Evolutionary conservation across 306 rosid genomes (phyloP).

Genomic region (Trichosanthes truncata): DNA sequence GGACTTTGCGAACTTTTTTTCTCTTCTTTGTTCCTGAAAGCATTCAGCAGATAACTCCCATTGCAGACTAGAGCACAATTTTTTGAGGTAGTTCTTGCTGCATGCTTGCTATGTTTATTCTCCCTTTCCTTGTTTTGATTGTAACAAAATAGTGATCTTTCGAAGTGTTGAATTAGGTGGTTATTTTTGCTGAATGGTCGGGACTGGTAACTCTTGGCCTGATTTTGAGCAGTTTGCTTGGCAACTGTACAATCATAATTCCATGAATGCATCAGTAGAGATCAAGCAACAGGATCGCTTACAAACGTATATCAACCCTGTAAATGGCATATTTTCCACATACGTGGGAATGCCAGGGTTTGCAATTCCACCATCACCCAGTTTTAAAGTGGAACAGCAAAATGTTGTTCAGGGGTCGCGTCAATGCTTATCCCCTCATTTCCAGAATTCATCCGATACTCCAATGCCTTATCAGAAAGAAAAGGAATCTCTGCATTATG

Average conservation of each 20-base stretch:
- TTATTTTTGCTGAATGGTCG: conserved; percentile 49
- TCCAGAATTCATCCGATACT: conserved; percentile 17
- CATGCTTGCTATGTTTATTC: not conserved
- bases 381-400: conserved; percentile 26
- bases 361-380: conserved; percentile 21
- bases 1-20: conserved; percentile 33
- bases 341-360: conserved; percentile 28
- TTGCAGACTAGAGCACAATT: conserved; percentile 21
- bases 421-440: conserved; percentile 21
- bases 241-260: conserved; percentile 34
- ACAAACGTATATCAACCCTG: conserved; percentile 19
- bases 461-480: conserved; percentile 23
- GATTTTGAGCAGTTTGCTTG: conserved; percentile 34
- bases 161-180: conserved; percentile 19
- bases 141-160: conserved; percentile 9
- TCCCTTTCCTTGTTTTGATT: not conserved
- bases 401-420: conserved; percentile 27
- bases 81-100: conserved; percentile 26
- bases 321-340: conserved; percentile 24
- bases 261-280: conserved; percentile 22
- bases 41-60: conserved; percentile 29
- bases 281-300: conserved; percentile 24
- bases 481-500: conserved; percentile 4
- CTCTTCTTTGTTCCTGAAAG: conserved; percentile 20
- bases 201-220: conserved; percentile 30